Percentiles rank a stretch among this genome's conserved stretches.
Conservation (phyloP, 1,139 yeast species). For the Sugiyamaella sp. region DNA sequence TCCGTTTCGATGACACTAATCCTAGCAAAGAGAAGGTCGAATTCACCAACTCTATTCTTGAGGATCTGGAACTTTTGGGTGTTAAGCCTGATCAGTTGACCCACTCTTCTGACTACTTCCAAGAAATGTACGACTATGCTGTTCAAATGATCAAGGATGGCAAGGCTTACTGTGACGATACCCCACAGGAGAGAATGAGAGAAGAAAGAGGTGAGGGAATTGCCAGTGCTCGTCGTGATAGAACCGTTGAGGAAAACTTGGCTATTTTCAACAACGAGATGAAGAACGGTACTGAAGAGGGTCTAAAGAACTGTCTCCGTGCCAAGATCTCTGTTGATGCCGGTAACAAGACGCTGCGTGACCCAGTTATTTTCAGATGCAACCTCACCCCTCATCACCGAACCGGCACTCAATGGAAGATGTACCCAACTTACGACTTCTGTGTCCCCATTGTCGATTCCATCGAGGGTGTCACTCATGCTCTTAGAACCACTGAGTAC, state of each 20-base stretch:
- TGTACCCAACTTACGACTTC: conserved; percentile 97
- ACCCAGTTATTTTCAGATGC: conserved; percentile 96
- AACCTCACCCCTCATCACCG: conserved; percentile 96
- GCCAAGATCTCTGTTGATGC: conserved; percentile 93
- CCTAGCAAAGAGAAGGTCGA: conserved; percentile 93
- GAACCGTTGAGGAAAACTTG: conserved; percentile 88
- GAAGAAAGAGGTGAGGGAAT: conserved; percentile 98
- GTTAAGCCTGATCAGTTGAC: conserved; percentile 87
- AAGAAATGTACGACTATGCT: conserved; percentile 84
- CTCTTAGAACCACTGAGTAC: conserved; percentile 95
- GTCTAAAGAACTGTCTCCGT: conserved; percentile 86
- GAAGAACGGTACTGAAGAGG: conserved; percentile 91
- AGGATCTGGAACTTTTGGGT: conserved; percentile 85
- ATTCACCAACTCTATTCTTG: conserved; percentile 88
- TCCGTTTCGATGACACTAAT: conserved; percentile 96
- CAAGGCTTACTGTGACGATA: conserved; percentile 95
- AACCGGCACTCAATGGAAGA: conserved; percentile 89
- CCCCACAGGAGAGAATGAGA: conserved; percentile 92
- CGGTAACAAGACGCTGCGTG: conserved; percentile 91
- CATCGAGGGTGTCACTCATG: conserved; percentile 94
- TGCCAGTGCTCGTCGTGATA: conserved; percentile 85
- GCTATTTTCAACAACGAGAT: conserved; percentile 82
- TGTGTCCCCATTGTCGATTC: conserved; percentile 96
- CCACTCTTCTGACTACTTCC: conserved; percentile 90
- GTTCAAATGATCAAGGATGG: conserved; percentile 88